Base-by-base conservation (phyloP, 73 alveolate genomes). In the Stentor roeselii region DNA sequence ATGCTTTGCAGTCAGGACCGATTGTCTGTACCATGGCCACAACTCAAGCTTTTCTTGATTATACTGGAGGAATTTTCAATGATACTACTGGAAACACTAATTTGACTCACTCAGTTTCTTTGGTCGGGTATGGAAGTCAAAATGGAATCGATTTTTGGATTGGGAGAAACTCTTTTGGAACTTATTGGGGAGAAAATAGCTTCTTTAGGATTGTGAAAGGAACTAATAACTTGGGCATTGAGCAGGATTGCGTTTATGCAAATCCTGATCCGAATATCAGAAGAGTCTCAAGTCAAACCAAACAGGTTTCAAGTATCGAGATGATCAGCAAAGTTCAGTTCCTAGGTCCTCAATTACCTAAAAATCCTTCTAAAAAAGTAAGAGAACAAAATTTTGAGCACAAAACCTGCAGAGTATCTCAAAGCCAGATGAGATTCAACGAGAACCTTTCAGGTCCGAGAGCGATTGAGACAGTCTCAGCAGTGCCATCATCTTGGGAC, bases 141-240 rank as follows among this genome's bases (percentile, higher is more conserved):
- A 82, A 87, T 30, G 97, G 96, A 67, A 86, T 90, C 83, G 85
- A 89, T 77, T 96, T 84, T 91, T 96, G 99, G 99, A 78, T 87
- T 40, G 96, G 90, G 36, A 95, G 98, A 86, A 96, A 96, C 90
- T 93, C 98, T 30, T 95, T 96, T 95, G 98, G 98, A 39, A 92
- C 95, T 60, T 67, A 86, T 34, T 96, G 99, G 99, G 99, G 98
- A 78, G 99, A 90, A 59, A 42, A 76, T 60, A 98, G 98, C 36
- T 83, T 87, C 90, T 87, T 91, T 78, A 94, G 91, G 90, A 86
- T 95, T 39, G 88, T 83, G 60, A 94, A 98, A 92, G 99, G 99
- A 2, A 84, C 50, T 38, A 95, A 94, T 87, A 84, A 93, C 60
- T 60, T 94, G 21, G 90, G 82, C 14, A 93, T 94, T 78, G 98